Evolutionary conservation across 805 yeast species (phyloP), one percentile per base, ranked within the genome.

Genomic region (Candida hispaniensis): DNA sequence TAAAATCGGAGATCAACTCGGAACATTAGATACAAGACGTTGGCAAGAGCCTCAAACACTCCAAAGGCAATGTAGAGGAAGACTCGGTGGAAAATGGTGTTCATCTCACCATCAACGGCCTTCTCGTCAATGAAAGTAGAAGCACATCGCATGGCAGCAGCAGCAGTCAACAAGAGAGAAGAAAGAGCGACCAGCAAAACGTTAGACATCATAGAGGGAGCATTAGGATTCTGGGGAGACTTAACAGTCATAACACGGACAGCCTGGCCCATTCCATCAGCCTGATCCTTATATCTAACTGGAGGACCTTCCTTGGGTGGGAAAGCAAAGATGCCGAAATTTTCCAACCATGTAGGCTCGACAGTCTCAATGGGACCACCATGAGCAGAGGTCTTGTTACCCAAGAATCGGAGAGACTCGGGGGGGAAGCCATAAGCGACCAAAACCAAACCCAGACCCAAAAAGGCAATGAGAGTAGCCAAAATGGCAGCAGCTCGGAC

Each of bases 311-410:
- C 63, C 40, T 64, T 66, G 42, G 63, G 61, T 9, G 75, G 76
- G 55, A 64, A 79, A 54, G 79, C 79, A 32, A 61, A 56, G 11
- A 75, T 65, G 14, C 58, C 48, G 45, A 78, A 76, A 4, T 72
- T 65, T 51, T 74, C 73, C 48, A 79, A 73, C 91, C 91, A 79
- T 68, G 76, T 75, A 21, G 93, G 82, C 51, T 71, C 78, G 30
- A 69, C 49, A 8, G 55, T 56, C 13, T 45, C 44, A 10, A 43
- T 73, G 25, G 50, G 40, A 4, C 19, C 30, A 1, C 46, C 45
- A 14, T 34, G 23, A 15, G 12, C 18, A 18, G 39, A 25, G 15
- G 14, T 16, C 38, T 34, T 26, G 40, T 39, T 26, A 14, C 23
- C 24, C 9, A 24, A n/a, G 28, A 20, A 18, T 13, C 69, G 64